Conservation (phyloP, 2,329 filamentous ascomycete species). For the Pseudonectria buxi region DNA sequence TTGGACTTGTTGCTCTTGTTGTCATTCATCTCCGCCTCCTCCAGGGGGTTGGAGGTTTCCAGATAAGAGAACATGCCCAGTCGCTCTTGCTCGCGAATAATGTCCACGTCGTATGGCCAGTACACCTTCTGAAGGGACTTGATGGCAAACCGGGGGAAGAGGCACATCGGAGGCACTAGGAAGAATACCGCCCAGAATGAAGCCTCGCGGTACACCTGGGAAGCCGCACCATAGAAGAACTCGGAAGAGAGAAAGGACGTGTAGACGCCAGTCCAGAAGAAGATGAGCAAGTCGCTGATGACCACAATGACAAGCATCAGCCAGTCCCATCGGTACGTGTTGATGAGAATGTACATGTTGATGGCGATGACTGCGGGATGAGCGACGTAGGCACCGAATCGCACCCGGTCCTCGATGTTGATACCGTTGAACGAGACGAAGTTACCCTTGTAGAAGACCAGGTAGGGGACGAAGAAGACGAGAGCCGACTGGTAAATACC, state of each 20-base stretch:
- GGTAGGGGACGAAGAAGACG: slow-evolving; percentile 86
- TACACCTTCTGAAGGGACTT: slow-evolving; percentile 93
- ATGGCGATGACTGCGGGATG: slow-evolving; percentile 80
- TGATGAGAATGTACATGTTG: slow-evolving; percentile 91
- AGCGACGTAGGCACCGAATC: slow-evolving; percentile 82
- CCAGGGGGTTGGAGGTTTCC: slow-evolving; percentile 28
- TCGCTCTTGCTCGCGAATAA: slow-evolving; percentile 85
- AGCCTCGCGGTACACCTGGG: slow-evolving; percentile 71
- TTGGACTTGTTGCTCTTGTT: slow-evolving; percentile 36
- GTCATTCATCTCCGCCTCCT: slow-evolving; percentile 33
- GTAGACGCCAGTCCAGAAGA: slow-evolving; percentile 94
- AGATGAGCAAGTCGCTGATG: slow-evolving; percentile 81
- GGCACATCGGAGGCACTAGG: slow-evolving; percentile 70
- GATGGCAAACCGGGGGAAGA: slow-evolving; percentile 79
- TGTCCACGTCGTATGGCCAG: slow-evolving; percentile 87
- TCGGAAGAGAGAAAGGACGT: slow-evolving; percentile 42
- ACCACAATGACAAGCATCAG: slow-evolving; percentile 75
- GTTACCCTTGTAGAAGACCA: slow-evolving; percentile 63
- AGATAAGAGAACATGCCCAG: slow-evolving; percentile 77
- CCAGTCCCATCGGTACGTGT: slow-evolving; percentile 98
- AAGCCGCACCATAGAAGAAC: slow-evolving; percentile 67
- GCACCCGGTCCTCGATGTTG: slow-evolving; percentile 69
- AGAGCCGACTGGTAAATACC: slow-evolving; percentile 92
- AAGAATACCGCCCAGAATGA: slow-evolving; percentile 84
- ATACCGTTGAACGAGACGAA: slow-evolving; percentile 68